Base-by-base conservation (phyloP, 768 basidiomycete genomes). In the Mycena albidolilacea region DNA sequence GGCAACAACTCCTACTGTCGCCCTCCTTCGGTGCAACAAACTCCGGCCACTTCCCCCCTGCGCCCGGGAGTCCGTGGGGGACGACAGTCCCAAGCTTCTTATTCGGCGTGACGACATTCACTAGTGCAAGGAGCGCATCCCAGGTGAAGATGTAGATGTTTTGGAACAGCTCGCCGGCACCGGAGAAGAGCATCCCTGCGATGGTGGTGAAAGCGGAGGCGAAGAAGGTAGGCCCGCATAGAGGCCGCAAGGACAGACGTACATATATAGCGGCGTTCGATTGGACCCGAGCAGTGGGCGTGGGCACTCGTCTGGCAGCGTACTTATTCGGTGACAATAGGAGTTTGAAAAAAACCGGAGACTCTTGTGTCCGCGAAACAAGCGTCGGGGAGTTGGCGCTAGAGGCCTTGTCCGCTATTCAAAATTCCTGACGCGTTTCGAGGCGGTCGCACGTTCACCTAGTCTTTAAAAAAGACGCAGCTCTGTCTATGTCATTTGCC, bases 1-100 rank as follows among this genome's bases (percentile, higher is more conserved):
- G 94, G 74, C 94, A 95, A 1, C 91, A 88, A 72, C 89, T 89
- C 3, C 94, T 85, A 76, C 93, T 94, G 75, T 95, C 93, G 1
- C 88, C 89, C 10, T 90, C 85, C 69, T 80, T 81, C 11, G 92
- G 87, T 2, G 90, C 80, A 1, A 85, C 81, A 77, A 87, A 94
- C 77, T 91, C 89, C 0, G 93, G 93, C 93, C 93, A 95, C 57
- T 85, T 78, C 0, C 93, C 91, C 39, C 85, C 88, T 60, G 82
- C 86, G 0, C 92, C 92, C 3, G 89, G 87, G 64, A 86, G 81
- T 0, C 90, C 90, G 38, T 82, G 80, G 1, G 88, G 89, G 0
- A 88, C 88, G 50, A 93, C 90, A 39, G 85, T 83, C 0, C 92
- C 93, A 4, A 85, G 79, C 38, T 84, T 85, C 14, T 84, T 84